A percentile compares a stretch with the other conserved stretches of the same genome.
Conservation (phyloP, 805 yeast genomes). For the Myxozyma neotropica region DNA sequence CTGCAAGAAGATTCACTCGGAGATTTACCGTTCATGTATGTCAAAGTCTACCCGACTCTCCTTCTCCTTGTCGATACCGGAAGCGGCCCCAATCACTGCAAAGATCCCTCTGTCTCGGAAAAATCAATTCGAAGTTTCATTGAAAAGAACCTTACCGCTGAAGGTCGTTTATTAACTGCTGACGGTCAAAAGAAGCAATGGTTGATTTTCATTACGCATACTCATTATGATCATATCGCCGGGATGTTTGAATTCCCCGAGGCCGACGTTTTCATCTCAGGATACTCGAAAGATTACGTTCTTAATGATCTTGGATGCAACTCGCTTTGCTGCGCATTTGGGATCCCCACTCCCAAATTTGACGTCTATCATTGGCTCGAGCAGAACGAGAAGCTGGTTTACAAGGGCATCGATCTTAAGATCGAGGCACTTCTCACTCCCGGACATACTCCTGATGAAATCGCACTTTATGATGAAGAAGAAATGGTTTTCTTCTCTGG, state of each 20-base stretch:
- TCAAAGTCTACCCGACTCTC: constrained; percentile 29
- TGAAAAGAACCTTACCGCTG: constrained; percentile 21
- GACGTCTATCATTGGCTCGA: constrained; percentile 29
- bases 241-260: constrained; percentile 27
- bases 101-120: constrained; percentile 22
- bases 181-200: constrained; percentile 28
- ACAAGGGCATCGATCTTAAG: constrained; percentile 24
- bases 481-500: constrained; percentile 30
- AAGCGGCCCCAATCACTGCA: constrained; percentile 24
- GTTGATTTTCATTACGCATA: constrained; percentile 29
- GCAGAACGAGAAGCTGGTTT: constrained; percentile 25
- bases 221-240: constrained; percentile 33
- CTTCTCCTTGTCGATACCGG: constrained; percentile 29
- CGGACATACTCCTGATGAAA: constrained; percentile 32
- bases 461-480: constrained; percentile 31
- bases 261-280: constrained; percentile 27
- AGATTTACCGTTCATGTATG: constrained; percentile 31
- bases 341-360: constrained; percentile 30
- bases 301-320: constrained; percentile 31
- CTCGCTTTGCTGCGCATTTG: constrained; percentile 31
- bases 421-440: constrained; percentile 29
- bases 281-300: constrained; percentile 27
- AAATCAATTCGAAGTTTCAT: constrained; percentile 23
- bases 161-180: constrained; percentile 14
- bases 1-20: constrained; percentile 28